Evolutionary conservation across 352 stramenopile genomes (phyloP).

Genomic region (Globisporangium sylvaticum): DNA sequence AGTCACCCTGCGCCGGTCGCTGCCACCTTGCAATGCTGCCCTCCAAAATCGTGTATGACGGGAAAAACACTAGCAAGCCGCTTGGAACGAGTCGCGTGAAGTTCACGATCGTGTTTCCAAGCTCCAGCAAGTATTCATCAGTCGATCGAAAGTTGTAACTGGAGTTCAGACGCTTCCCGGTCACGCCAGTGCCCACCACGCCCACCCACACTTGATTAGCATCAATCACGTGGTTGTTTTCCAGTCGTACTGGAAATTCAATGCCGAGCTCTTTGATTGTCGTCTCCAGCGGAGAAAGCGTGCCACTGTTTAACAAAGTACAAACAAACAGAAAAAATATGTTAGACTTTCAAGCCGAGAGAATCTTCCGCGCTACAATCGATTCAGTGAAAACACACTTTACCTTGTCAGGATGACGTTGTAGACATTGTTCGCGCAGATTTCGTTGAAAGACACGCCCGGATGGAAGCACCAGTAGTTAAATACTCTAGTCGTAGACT

Average conservation of each 20-base stretch:
- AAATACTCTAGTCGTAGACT: slow-evolving; percentile 82
- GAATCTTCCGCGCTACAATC: background rate
- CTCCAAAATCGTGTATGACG: slow-evolving; percentile 97
- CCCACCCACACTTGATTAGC: slow-evolving; percentile 84
- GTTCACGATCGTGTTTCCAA: slow-evolving; percentile 96
- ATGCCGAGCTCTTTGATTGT: slow-evolving; percentile 96
- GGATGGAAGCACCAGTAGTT: slow-evolving; percentile 99
- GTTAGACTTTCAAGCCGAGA: background rate
- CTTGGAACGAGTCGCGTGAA: slow-evolving; percentile 93
- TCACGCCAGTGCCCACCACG: slow-evolving; percentile 92
- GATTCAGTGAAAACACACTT: background rate
- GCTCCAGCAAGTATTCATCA: slow-evolving; percentile 92
- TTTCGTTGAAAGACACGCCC: slow-evolving; percentile 94
- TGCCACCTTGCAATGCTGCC: slow-evolving; percentile 79
- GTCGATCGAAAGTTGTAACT: slow-evolving; percentile 94
- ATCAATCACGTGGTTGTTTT: slow-evolving; percentile 98
- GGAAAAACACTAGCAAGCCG: slow-evolving; percentile 99
- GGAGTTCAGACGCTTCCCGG: slow-evolving; percentile 90
- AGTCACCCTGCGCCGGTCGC: slow-evolving; percentile 31
- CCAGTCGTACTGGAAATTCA: slow-evolving; percentile 93
- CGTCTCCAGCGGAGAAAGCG: slow-evolving; percentile 94
- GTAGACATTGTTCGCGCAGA: slow-evolving; percentile 90
- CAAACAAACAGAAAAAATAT: background rate
- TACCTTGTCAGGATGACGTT: slow-evolving; percentile 86
- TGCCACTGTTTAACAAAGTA: slow-evolving; percentile 77